A percentile compares a stretch with the other conserved stretches of the same genome.
Evolutionary conservation across 495 filamentous ascomycete species (phyloP).

Genomic region (Polyplosphaeria fusca): DNA sequence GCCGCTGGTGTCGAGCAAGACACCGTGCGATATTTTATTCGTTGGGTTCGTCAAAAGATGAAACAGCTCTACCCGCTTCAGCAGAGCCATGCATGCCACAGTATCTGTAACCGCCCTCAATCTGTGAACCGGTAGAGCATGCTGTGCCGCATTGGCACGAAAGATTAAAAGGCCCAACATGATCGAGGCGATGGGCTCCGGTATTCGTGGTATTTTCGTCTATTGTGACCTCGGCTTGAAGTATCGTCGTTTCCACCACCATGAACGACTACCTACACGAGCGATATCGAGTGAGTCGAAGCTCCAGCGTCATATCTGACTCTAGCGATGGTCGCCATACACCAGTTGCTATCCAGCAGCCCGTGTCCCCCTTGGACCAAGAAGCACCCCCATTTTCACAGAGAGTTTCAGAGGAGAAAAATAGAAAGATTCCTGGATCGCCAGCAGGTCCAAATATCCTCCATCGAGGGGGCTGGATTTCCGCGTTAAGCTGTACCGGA

Average conservation of each 20-base stretch:
- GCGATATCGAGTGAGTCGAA: not conserved
- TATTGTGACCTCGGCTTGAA: too few species aligned
- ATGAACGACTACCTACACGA: not conserved
- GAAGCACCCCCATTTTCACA: not conserved
- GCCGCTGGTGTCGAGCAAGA: too few species aligned
- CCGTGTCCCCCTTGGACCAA: not conserved
- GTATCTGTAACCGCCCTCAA: not conserved
- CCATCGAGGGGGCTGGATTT: conserved; percentile 3
- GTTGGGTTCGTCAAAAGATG: too few species aligned
- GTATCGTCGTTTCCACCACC: too few species aligned
- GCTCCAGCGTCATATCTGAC: too few species aligned
- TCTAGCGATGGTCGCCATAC: too few species aligned
- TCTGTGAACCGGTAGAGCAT: not conserved
- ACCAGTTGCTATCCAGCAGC: too few species aligned
- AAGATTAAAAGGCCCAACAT: too few species aligned
- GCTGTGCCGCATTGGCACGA: not conserved
- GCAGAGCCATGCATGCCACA: not conserved
- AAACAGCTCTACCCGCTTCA: not conserved
- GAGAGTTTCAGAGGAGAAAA: not conserved
- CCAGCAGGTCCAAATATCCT: conserved; percentile 9
- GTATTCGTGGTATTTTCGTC: too few species aligned
- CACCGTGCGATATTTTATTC: too few species aligned
- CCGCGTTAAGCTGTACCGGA: conserved; percentile 9
- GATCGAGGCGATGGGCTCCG: too few species aligned
- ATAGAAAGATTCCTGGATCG: conserved; percentile 6